These are phyloP conservation scores for Barnettozyma siamensis DNA, from an alignment of 805 yeast species.

Conservation along the genomic window DNA sequence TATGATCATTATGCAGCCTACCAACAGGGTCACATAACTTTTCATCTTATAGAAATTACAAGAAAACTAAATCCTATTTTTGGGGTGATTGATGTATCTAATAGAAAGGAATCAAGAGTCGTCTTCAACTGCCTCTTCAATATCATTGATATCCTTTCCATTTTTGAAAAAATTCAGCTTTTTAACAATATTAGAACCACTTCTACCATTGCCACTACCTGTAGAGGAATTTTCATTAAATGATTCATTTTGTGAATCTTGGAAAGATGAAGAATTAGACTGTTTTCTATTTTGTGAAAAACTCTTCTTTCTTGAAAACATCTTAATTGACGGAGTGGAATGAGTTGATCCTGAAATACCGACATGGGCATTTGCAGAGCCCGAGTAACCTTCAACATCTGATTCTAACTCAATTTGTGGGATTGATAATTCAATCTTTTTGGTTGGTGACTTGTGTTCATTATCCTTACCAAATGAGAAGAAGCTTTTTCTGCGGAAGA, in stretches of 20 bases:
- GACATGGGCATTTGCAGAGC: conserved; percentile 2
- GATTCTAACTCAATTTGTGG: conserved; percentile 12
- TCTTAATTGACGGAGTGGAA: conserved; percentile 12
- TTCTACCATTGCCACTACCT: conserved; percentile 1
- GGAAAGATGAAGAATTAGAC: conserved; percentile 13
- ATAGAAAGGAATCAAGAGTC: too few species aligned
- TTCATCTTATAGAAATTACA: too few species aligned
- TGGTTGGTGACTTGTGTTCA: conserved; percentile 19
- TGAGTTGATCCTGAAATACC: too few species aligned
- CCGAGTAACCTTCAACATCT: conserved; percentile 18
- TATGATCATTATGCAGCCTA: too few species aligned
- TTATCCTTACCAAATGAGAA: conserved; percentile 29
- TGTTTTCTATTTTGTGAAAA: conserved; percentile 20
- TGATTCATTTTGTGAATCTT: conserved; percentile 8
- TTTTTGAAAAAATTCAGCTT: conserved; percentile 22
- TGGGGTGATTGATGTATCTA: too few species aligned
- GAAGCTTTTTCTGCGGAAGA: conserved; percentile 30
- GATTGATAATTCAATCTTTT: conserved; percentile 12
- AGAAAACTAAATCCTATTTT: too few species aligned
- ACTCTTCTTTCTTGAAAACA: conserved; percentile 16
- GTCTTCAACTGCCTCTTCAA: conserved; percentile 20
- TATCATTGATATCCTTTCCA: conserved; percentile 7
- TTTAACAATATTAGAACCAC: conserved; percentile 13
- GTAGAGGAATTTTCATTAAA: conserved; percentile 1
- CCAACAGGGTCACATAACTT: too few species aligned